These are phyloP conservation scores for Myochromella boudieri DNA, from an alignment of 768 basidiomycete genomes.

Conservation along the genomic window DNA sequence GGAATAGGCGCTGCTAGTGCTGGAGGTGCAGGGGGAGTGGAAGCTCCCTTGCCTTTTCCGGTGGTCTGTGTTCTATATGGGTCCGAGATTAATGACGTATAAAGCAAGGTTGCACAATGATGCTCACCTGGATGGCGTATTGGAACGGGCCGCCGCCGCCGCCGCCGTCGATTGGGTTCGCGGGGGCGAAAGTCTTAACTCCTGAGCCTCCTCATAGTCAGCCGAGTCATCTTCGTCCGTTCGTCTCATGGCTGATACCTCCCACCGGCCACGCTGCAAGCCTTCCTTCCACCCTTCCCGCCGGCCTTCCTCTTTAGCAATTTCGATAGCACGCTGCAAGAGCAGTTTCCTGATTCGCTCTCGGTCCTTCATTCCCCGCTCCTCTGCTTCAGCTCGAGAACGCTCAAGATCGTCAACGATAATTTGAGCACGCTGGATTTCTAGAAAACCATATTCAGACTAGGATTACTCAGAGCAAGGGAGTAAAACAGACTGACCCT, in stretches of 20 bases:
- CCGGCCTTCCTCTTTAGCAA: slow-evolving; percentile 55
- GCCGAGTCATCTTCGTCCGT: slow-evolving; percentile 4
- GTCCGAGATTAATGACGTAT: no score
- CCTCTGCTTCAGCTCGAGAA: slow-evolving; percentile 49
- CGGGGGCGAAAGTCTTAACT: no score
- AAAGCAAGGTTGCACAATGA: no score
- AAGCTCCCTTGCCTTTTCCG: no score
- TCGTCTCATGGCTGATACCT: slow-evolving; percentile 10
- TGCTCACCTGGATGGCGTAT: background rate
- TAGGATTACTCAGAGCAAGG: background rate
- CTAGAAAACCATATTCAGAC: slow-evolving; percentile 20
- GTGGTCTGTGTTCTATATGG: no score
- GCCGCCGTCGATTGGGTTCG: background rate
- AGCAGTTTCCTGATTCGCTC: slow-evolving; percentile 43
- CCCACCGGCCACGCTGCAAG: slow-evolving; percentile 26
- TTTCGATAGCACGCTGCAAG: slow-evolving; percentile 45
- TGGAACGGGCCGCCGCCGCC: background rate
- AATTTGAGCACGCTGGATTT: slow-evolving; percentile 55
- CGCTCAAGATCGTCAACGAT: slow-evolving; percentile 47
- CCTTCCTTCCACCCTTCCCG: slow-evolving; percentile 54
- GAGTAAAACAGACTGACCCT: slow-evolving; percentile 25
- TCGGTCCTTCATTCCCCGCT: slow-evolving; percentile 43
- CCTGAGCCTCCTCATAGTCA: background rate
- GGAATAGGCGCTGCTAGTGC: slow-evolving; percentile 22
- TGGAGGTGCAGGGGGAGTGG: background rate